Base-by-base conservation (phyloP, 73 alveolate genomes). In the Uronychia setigera region DNA sequence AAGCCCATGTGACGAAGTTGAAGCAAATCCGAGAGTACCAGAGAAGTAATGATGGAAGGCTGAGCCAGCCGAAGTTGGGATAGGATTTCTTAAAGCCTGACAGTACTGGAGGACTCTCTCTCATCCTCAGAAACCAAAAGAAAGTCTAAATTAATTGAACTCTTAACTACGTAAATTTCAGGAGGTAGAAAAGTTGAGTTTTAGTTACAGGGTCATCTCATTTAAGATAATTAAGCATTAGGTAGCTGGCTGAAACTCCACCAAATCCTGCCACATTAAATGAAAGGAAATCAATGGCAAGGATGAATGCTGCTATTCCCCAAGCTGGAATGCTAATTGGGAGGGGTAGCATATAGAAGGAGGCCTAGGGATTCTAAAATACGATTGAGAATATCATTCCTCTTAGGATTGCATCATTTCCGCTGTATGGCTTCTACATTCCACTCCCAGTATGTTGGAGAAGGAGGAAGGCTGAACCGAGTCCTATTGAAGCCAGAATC, bases 271-370 rank as follows among this genome's bases (percentile, higher is more conserved):
- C 92, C 31, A 77, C 60, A 80, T 90, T 90, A 31, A 85, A 74
- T 32, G 87, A 77, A 27, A 85, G 31, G 85, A 85, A 80, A 67
- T 90, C 95, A n/a, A 90, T 35, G 1, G 91, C 92, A 0, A 90
- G 77, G 28, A 90, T 14, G 28, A 90, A 74, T 0, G 92, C 92
- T 19, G 92, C 95, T 28, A 90, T 90, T 5, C 78, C 90, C 92
- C 92, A 90, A n/a, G 95, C 95, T 0, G 95, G 95, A 28, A 90
- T 85, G 35, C 81, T 32, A 0, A 90, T 80, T 26, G 95, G 95
- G 86, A 90, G 79, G 0, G 92, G 92, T 0, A 90, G 30, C 59
- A 90, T 14, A 81, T 84, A 84, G 88, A 90, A 90, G 60, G 90
- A 78, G 1, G 92, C 88, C 0, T 87, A 25, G 0, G 95, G 95